Evolutionary conservation across 495 filamentous ascomycete species (phyloP).

Genomic region (Friedmanniomyces endolithicus): DNA sequence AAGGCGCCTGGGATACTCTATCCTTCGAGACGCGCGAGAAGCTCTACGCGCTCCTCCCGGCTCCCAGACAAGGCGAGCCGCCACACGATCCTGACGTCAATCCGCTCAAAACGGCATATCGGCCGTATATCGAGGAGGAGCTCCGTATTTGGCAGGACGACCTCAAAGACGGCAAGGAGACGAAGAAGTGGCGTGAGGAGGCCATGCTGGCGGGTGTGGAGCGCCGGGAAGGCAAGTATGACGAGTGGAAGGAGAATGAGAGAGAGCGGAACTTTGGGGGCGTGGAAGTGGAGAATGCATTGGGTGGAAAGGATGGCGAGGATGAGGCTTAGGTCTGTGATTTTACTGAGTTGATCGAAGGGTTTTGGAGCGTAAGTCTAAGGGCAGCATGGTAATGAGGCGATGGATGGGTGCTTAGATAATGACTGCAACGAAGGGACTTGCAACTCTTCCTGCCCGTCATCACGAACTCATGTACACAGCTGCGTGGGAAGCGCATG

Average conservation of each 20-base stretch:
- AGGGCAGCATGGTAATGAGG: too few species aligned
- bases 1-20: conserved; percentile 16
- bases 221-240: conserved; percentile 55
- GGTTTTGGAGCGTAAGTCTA: too few species aligned
- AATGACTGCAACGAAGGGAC: too few species aligned
- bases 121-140: conserved; percentile 41
- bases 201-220: conserved; percentile 50
- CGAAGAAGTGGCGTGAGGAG: conserved; percentile 52
- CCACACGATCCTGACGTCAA: conserved; percentile 23
- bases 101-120: conserved; percentile 32
- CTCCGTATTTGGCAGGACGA: conserved; percentile 48
- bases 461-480: too few species aligned
- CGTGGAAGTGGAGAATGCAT: not conserved
- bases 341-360: too few species aligned
- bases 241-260: conserved; percentile 51
- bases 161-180: conserved; percentile 48
- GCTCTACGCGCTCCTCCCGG: conserved; percentile 16
- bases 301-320: not conserved
- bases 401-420: too few species aligned
- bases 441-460: too few species aligned
- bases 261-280: conserved; percentile 59
- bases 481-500: too few species aligned
- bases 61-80: not conserved
- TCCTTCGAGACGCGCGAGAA: conserved; percentile 6
- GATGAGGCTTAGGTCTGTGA: not conserved